Evolutionary conservation across 2,329 filamentous ascomycete genomes (phyloP).

Genomic region (Alternaria hordeiaustralica): DNA sequence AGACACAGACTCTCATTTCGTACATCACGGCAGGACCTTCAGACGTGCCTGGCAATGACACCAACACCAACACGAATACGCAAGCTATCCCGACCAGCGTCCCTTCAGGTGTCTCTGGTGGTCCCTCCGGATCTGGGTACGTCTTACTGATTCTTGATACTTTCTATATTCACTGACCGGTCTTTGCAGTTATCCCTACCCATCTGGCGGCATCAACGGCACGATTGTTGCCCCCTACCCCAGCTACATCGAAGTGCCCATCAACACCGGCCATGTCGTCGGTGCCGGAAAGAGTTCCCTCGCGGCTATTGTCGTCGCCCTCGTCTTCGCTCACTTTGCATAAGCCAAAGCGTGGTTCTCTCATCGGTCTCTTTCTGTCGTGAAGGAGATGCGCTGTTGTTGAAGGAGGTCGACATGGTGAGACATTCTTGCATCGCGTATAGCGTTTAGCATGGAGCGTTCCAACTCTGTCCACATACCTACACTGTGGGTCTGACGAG

Average conservation of each 20-base stretch:
- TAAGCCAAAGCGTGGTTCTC: constrained; percentile 13
- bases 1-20: constrained; percentile 31
- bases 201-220: constrained; percentile 28
- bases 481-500: constrained; percentile 19
- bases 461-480: constrained; percentile 25
- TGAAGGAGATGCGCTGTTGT: constrained; percentile 16
- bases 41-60: constrained; percentile 11
- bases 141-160: neutral
- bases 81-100: constrained; percentile 25
- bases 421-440: constrained; percentile 26
- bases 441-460: constrained; percentile 23
- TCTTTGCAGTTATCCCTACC: constrained; percentile 20
- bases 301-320: constrained; percentile 33
- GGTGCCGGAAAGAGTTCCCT: constrained; percentile 32
- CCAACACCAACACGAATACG: constrained; percentile 22
- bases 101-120: constrained; percentile 23
- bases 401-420: constrained; percentile 18
- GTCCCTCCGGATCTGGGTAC: constrained; percentile 38
- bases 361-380: constrained; percentile 8
- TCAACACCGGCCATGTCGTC: constrained; percentile 32
- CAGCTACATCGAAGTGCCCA: constrained; percentile 29
- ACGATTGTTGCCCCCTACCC: constrained; percentile 33
- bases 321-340: constrained; percentile 37
- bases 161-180: constrained; percentile 9
- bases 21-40: constrained; percentile 21